Base-by-base conservation (phyloP, 2,329 filamentous ascomycete genomes). In the Penicillium sclerotiorum region DNA sequence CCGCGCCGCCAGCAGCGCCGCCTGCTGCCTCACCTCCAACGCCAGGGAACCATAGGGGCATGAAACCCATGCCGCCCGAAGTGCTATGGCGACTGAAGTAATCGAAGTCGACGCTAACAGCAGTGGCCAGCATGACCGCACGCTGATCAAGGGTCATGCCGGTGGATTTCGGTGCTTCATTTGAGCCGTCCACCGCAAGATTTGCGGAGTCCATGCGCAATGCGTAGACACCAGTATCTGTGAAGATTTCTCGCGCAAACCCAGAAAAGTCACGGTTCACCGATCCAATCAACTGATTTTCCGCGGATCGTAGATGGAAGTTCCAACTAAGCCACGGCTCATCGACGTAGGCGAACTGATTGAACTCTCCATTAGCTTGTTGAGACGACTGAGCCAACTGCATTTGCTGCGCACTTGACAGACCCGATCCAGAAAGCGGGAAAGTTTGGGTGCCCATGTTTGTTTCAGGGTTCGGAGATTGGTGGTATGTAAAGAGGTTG, bases 71-170 rank as follows among this genome's bases (percentile, higher is more conserved):
- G 13, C 76, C 69, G 8, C 75, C 74, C 2, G 70, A 64, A 15
- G 72, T 66, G 45, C 80, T 83, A 54, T 85, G 81, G 2, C 82
- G 75, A 50, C 82, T 85, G 69, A 87, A 87, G 66, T 86, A 87
- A 62, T 87, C 84, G 52, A 86, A 86, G 60, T 87, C 84, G 39
- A 86, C 77, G 48, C 76, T 82, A 11, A 86, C 83, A 6, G 84
- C 84, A 0, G 83, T 85, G 8, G 84, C 83, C 8, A 87, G 75
- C 83, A 86, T 86, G 21, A 86, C 77, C 2, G 84, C 84, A 45
- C 84, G 76, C 64, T 86, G 82, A 59, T 86, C 84, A 2, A 87
- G 75, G 1, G 82, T 85, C 82, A 87, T 84, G 3, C 80, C 81
- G 1, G 71, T 70, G 9, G 60, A 55, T 2, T 65, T 40, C 13